Conservation (phyloP, 345 rosid genomes). For the Acer yangbiense region DNA sequence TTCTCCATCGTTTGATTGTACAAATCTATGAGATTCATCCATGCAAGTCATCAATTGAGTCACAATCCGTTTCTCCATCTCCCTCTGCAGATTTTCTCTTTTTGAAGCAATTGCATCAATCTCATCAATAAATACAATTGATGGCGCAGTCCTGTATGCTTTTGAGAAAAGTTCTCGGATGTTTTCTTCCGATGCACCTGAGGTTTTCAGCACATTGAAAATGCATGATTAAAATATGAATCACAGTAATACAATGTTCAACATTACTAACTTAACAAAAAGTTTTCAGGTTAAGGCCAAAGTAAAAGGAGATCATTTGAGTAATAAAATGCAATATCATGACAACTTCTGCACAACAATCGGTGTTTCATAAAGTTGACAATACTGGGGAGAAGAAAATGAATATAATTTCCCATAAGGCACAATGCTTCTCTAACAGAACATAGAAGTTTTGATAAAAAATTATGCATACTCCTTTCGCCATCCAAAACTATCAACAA, state of each 20-base stretch:
- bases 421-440: no score
- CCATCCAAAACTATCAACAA: no score
- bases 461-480: no score
- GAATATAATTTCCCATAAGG: background rate
- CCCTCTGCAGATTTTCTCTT: constrained; percentile 84
- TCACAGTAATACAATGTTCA: background rate
- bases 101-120: constrained; percentile 96
- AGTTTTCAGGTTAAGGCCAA: background rate
- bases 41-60: constrained; percentile 91
- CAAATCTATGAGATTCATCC: constrained; percentile 66
- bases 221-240: constrained; percentile 1
- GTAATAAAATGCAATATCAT: background rate
- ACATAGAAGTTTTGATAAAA: no score
- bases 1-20: constrained; percentile 39
- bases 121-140: constrained; percentile 89
- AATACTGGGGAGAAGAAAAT: background rate
- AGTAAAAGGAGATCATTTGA: background rate
- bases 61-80: constrained; percentile 91
- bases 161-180: constrained; percentile 81
- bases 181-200: constrained; percentile 92
- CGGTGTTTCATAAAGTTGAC: background rate
- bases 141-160: constrained; percentile 82
- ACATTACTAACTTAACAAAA: background rate
- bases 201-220: constrained; percentile 8
- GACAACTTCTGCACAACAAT: background rate